phyloP scores from a whole-genome alignment of 306 rosid species.

The Macrotyloma uniflorum region DNA sequence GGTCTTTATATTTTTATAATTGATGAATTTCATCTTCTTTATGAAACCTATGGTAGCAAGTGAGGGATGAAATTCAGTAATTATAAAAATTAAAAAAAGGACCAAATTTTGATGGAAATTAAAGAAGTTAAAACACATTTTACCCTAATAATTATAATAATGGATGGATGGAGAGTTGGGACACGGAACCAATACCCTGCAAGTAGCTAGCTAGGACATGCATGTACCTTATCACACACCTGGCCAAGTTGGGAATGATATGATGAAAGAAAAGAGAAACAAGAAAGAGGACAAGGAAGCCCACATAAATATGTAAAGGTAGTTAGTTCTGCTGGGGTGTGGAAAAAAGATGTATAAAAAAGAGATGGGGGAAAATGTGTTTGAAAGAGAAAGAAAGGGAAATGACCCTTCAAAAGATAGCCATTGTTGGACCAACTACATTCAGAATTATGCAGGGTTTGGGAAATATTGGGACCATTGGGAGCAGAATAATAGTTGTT shows the following conservation, averaged over 20 bases:
- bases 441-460: slow-evolving; percentile 71
- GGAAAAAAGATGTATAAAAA: slow-evolving; percentile 34
- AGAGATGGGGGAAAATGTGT: slow-evolving; percentile 29
- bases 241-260: slow-evolving; percentile 74
- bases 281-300: slow-evolving; percentile 43
- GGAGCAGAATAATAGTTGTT: slow-evolving; percentile 49
- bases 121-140: not conserved
- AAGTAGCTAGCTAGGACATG: slow-evolving; percentile 46
- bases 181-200: slow-evolving; percentile 38
- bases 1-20: not conserved
- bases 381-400: slow-evolving; percentile 54
- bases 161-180: slow-evolving; percentile 10
- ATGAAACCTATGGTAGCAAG: not conserved
- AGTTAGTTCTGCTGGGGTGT: slow-evolving; percentile 39
- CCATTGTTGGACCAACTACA: slow-evolving; percentile 62
- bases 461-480: slow-evolving; percentile 64
- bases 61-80: not conserved
- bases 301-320: slow-evolving; percentile 56
- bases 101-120: not conserved
- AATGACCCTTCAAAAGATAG: slow-evolving; percentile 59
- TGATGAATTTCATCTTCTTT: not conserved
- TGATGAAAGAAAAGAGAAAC: slow-evolving; percentile 40
- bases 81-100: not conserved
- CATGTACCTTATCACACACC: slow-evolving; percentile 66
- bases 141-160: not conserved